Evolutionary conservation across 495 filamentous ascomycete genomes (phyloP).

Genomic region (Penicillium longicatenatum): DNA sequence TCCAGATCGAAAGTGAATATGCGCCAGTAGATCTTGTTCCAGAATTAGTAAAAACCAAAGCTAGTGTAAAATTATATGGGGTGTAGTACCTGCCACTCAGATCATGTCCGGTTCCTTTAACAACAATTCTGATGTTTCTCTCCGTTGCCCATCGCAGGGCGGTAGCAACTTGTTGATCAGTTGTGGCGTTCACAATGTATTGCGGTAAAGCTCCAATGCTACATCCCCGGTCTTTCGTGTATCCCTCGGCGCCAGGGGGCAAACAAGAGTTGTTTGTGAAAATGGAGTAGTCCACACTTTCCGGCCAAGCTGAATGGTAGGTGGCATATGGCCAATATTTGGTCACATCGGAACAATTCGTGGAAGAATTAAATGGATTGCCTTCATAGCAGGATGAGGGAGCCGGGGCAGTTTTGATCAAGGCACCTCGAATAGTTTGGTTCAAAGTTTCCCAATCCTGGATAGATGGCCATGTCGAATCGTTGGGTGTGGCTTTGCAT

Average conservation of each 20-base stretch:
- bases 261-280: neutral
- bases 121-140: slow-evolving; percentile 56
- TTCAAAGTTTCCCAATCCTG: neutral
- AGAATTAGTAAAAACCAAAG: slow-evolving; percentile 17
- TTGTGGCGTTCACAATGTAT: slow-evolving; percentile 38
- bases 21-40: slow-evolving; percentile 47
- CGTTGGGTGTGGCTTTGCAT: neutral
- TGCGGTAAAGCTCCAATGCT: slow-evolving; percentile 25
- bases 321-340: neutral
- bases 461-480: neutral
- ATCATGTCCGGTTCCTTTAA: slow-evolving; percentile 55
- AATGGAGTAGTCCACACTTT: neutral
- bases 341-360: neutral
- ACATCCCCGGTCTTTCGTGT: slow-evolving; percentile 21
- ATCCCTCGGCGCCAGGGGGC: slow-evolving; percentile 11
- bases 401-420: neutral
- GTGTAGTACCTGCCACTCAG: slow-evolving; percentile 45
- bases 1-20: slow-evolving; percentile 50
- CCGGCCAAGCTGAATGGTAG: neutral
- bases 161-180: slow-evolving; percentile 24
- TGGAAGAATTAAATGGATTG: neutral
- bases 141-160: slow-evolving; percentile 50
- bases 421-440: neutral
- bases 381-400: neutral
- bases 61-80: neutral